A percentile compares a stretch with the other conserved stretches of the same genome.
These are phyloP conservation scores for Aspergillaceae sp. DNA, from an alignment of 2,329 filamentous ascomycete genomes.

Conservation along the genomic window DNA sequence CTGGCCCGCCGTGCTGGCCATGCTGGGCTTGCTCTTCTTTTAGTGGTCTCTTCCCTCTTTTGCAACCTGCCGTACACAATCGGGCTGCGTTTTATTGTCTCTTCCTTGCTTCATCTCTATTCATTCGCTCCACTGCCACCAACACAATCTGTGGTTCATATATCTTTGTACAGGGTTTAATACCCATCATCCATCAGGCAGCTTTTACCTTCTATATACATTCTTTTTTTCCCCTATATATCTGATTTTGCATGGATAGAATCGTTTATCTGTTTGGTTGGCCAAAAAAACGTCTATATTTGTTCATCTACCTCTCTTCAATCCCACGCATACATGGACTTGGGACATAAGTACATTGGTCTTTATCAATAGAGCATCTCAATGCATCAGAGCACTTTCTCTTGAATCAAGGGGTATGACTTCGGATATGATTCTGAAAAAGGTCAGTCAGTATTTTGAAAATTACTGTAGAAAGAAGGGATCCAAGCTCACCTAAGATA, in stretches of 20 bases:
- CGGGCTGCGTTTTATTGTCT: background rate
- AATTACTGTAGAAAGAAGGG: background rate
- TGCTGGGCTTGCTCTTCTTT: conserved; percentile 7
- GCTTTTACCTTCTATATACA: conserved; percentile 1
- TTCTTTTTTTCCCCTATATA: background rate
- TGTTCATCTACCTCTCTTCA: too few relatives aligned
- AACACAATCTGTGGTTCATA: background rate
- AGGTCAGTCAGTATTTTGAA: background rate
- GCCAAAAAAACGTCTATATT: too few relatives aligned
- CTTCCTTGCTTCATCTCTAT: too few relatives aligned
- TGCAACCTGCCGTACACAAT: background rate
- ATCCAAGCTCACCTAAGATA: conserved; percentile 20
- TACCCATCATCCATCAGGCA: background rate
- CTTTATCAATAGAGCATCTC: background rate
- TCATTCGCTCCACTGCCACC: too few relatives aligned
- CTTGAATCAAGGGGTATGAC: conserved; percentile 31
- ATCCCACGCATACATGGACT: background rate
- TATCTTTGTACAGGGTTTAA: background rate
- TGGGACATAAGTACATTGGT: background rate
- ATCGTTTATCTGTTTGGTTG: too few relatives aligned
- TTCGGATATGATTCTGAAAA: conserved; percentile 36
- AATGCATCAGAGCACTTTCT: conserved; percentile 17
- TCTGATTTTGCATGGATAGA: too few relatives aligned
- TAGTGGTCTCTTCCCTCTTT: background rate
- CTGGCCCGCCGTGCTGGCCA: conserved; percentile 10